These are phyloP conservation scores for Schizopora paradoxa DNA, from an alignment of 1,284 basidiomycete species.

Conservation along the genomic window DNA sequence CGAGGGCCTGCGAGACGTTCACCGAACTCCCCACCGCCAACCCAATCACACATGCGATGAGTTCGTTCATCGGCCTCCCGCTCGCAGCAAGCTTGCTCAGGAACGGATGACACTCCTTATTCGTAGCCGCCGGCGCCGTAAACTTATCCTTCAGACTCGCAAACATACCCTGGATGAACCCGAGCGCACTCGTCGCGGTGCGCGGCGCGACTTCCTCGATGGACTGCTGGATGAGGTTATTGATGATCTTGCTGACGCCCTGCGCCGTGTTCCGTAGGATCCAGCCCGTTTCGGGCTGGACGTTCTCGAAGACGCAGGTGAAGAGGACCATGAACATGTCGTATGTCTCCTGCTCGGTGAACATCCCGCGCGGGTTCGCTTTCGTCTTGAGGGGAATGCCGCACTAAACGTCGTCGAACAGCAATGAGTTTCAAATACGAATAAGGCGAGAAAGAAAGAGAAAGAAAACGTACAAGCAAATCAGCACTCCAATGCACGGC, in stretches of 20 bases:
- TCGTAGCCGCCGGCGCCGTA: slow-evolving; percentile 28
- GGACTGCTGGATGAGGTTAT: slow-evolving; percentile 16
- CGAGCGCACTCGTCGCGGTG: slow-evolving; percentile 7
- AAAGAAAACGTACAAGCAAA: slow-evolving; percentile 19
- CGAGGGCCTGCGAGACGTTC: slow-evolving; percentile 36
- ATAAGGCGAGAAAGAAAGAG: background rate
- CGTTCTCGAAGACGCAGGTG: slow-evolving; percentile 21
- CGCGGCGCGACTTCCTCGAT: slow-evolving; percentile 16
- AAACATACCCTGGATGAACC: background rate
- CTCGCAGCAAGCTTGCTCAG: slow-evolving; percentile 37
- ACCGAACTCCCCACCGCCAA: slow-evolving; percentile 43
- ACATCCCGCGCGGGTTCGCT: slow-evolving; percentile 27
- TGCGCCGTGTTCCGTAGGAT: slow-evolving; percentile 11
- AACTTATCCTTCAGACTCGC: slow-evolving; percentile 24
- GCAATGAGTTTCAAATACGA: background rate
- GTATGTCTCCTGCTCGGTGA: slow-evolving; percentile 29
- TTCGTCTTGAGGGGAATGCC: slow-evolving; percentile 34
- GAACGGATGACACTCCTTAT: slow-evolving; percentile 39
- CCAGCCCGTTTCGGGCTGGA: slow-evolving; percentile 17
- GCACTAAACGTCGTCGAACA: slow-evolving; percentile 15
- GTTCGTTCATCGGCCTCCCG: slow-evolving; percentile 36
- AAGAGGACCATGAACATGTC: slow-evolving; percentile 26
- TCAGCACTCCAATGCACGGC: slow-evolving; percentile 27
- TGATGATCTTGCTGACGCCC: slow-evolving; percentile 15
- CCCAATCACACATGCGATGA: slow-evolving; percentile 42